Evolutionary conservation across 2,329 filamentous ascomycete genomes (phyloP).

Genomic region (Stagonosporopsis chrysanthemi): DNA sequence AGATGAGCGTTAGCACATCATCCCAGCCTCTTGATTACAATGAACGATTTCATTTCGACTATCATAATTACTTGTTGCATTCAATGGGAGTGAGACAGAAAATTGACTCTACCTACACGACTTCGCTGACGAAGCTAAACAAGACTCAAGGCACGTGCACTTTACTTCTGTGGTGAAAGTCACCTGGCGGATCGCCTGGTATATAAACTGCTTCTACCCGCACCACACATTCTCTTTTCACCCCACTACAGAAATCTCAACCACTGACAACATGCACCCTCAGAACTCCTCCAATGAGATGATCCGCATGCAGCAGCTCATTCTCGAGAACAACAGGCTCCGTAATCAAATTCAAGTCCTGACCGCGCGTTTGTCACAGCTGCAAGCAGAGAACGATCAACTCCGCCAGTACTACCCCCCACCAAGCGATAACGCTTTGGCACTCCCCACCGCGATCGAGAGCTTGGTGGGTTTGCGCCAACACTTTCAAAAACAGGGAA

Average conservation of each 20-base stretch:
- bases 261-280: neutral
- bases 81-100: too few relatives aligned
- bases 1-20: neutral
- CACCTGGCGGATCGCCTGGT: neutral
- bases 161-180: neutral
- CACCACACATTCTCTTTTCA: neutral
- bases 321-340: neutral
- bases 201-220: neutral
- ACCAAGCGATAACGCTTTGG: neutral
- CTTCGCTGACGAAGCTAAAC: too few relatives aligned
- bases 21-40: too few relatives aligned
- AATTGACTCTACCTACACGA: too few relatives aligned
- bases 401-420: neutral
- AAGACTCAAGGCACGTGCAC: too few relatives aligned
- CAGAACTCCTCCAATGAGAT: neutral
- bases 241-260: too few relatives aligned
- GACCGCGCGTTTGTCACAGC: neutral
- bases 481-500: neutral
- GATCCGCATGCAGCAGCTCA: neutral
- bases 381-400: neutral
- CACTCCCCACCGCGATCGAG: neutral
- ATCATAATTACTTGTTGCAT: too few relatives aligned
- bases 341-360: neutral
- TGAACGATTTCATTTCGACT: too few relatives aligned
- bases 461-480: neutral